Evolutionary conservation across 2,329 filamentous ascomycete genomes (phyloP).

Genomic region (Exophiala viscosa): DNA sequence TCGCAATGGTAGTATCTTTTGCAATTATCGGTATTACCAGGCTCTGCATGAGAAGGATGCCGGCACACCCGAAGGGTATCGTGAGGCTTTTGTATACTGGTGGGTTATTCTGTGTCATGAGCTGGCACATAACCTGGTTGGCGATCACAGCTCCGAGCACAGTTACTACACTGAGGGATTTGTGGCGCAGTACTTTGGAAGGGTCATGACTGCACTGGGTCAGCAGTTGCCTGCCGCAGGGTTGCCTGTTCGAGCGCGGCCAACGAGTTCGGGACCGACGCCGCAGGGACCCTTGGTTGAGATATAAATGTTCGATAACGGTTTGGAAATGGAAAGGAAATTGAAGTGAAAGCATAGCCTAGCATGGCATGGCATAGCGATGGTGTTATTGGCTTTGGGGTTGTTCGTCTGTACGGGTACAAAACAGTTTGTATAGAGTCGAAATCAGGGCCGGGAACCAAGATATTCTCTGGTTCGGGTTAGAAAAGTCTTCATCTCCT

Average conservation of each 20-base stretch:
- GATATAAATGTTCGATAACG: not conserved
- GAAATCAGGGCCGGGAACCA: too few relatives aligned
- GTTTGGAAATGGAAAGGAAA: too few relatives aligned
- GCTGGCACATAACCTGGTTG: constrained; percentile 87
- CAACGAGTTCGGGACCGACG: not conserved
- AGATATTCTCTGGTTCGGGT: too few relatives aligned
- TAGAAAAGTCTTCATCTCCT: too few relatives aligned
- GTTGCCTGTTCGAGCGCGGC: not conserved
- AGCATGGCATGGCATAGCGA: not conserved
- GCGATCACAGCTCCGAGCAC: constrained; percentile 71
- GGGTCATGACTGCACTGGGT: constrained; percentile 19
- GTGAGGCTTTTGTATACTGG: constrained; percentile 79
- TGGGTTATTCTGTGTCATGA: constrained; percentile 96
- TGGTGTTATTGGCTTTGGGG: too few relatives aligned
- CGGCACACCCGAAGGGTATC: constrained; percentile 45
- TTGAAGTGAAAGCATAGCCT: not conserved
- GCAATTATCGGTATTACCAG: constrained; percentile 83
- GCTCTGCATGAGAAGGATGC: constrained; percentile 63
- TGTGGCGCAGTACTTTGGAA: constrained; percentile 28
- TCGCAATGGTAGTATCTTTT: constrained; percentile 79
- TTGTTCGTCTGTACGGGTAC: too few relatives aligned
- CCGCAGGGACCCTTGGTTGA: not conserved
- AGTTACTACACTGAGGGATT: constrained; percentile 66
- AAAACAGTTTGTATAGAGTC: too few relatives aligned
- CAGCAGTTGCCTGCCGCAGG: not conserved